Percentiles rank a stretch among this genome's conserved stretches.
phyloP scores from a whole-genome alignment of 495 filamentous ascomycete species.

The Durotheca rogersii region DNA sequence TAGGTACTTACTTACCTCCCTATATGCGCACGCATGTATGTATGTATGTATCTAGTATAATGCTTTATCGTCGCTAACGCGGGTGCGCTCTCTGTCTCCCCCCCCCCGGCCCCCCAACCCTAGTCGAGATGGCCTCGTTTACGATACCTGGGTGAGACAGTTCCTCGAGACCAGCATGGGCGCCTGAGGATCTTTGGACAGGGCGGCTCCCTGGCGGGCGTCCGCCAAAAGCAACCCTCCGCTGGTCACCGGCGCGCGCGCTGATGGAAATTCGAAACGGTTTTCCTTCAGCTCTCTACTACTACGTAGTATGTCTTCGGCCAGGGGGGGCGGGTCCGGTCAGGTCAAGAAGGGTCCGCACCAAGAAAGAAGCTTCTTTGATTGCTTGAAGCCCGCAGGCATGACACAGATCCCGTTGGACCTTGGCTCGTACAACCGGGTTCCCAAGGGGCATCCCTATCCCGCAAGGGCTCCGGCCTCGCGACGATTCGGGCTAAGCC shows the following conservation, averaged over 20 bases:
- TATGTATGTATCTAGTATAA: too few species aligned
- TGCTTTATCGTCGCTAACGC: too few species aligned
- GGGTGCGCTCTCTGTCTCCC: too few species aligned
- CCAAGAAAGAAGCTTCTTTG: constrained; percentile 17
- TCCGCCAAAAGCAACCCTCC: constrained; percentile 1
- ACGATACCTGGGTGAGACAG: constrained; percentile 9
- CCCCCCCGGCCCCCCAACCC: background rate
- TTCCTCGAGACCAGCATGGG: constrained; percentile 1
- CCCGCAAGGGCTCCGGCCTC: constrained; percentile 10
- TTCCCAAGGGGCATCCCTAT: constrained; percentile 13
- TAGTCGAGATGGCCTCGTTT: constrained; percentile 2
- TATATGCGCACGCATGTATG: too few species aligned
- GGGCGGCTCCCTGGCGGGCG: constrained; percentile 11
- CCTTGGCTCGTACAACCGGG: constrained; percentile 21
- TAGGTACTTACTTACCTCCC: too few species aligned
- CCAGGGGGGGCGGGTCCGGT: background rate
- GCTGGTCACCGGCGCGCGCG: constrained; percentile 1
- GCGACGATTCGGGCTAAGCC: background rate
- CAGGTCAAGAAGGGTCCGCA: constrained; percentile 9
- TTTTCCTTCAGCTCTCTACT: background rate
- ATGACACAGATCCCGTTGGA: constrained; percentile 36
- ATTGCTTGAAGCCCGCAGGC: constrained; percentile 27
- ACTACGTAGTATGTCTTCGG: background rate
- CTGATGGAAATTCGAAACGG: constrained; percentile 23
- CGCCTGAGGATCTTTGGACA: constrained; percentile 7